A percentile compares a stretch with the other conserved stretches of the same genome.
These are phyloP conservation scores for Phascolomyces articulosus DNA, from an alignment of 371 early-diverging fungal genomes.

Conservation along the genomic window DNA sequence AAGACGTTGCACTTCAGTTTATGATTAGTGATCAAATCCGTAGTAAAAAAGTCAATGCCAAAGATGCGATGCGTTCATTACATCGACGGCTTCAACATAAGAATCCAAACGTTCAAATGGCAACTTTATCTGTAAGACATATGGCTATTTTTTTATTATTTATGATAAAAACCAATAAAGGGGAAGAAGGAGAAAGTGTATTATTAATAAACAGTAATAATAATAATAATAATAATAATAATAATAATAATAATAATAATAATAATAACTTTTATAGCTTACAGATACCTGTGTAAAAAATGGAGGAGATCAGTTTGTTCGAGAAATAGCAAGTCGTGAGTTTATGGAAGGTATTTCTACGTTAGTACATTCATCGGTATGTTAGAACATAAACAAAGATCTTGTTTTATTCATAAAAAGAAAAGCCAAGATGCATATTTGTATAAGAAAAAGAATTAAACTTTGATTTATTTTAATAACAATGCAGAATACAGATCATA, in stretches of 20 bases:
- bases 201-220: too few species aligned
- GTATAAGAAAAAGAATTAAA: background rate
- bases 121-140: conserved; percentile 75
- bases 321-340: conserved; percentile 86
- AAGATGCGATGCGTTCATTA: conserved; percentile 75
- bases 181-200: background rate
- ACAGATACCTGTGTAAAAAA: conserved; percentile 95
- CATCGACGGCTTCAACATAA: conserved; percentile 78
- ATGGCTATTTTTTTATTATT: background rate
- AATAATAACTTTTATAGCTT: conserved; percentile 47
- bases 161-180: background rate
- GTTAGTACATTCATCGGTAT: conserved; percentile 50
- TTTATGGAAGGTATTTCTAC: conserved; percentile 84
- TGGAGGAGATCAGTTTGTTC: conserved; percentile 83
- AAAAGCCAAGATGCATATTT: background rate
- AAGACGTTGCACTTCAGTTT: conserved; percentile 80
- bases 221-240: too few species aligned
- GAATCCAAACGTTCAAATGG: conserved; percentile 93
- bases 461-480: too few species aligned
- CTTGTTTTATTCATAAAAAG: background rate
- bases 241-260: too few species aligned
- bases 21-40: conserved; percentile 92
- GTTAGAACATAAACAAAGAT: background rate
- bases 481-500: background rate
- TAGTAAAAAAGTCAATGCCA: conserved; percentile 80